Conservation (phyloP, 2,329 filamentous ascomycete genomes). For the Nothomitra cinnamomea region DNA sequence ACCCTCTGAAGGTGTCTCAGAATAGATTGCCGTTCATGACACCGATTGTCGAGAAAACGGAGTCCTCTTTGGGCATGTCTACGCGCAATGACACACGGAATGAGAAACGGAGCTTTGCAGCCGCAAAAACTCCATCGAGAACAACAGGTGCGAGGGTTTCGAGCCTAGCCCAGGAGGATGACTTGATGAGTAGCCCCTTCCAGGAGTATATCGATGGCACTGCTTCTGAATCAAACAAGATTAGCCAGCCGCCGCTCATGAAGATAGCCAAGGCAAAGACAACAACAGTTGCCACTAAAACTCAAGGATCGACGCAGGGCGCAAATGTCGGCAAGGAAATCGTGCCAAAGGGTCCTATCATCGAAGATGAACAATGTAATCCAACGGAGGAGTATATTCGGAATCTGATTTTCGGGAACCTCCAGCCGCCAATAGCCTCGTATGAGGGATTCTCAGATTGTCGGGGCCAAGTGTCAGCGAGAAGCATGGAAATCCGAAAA, state of each 20-base stretch:
- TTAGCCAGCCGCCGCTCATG: slow-evolving; percentile 32
- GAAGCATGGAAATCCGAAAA: slow-evolving; percentile 60
- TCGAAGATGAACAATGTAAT: slow-evolving; percentile 74
- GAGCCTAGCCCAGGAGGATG: slow-evolving; percentile 24
- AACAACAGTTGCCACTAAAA: slow-evolving; percentile 6
- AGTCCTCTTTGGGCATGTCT: slow-evolving; percentile 60
- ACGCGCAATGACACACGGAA: slow-evolving; percentile 29
- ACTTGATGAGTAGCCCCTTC: slow-evolving; percentile 54
- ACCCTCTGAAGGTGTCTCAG: slow-evolving; percentile 64
- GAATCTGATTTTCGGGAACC: slow-evolving; percentile 53
- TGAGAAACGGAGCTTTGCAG: slow-evolving; percentile 27
- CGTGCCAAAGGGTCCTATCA: slow-evolving; percentile 49
- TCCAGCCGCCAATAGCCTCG: slow-evolving; percentile 53
- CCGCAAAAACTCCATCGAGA: slow-evolving; percentile 66
- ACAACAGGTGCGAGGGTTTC: slow-evolving; percentile 22
- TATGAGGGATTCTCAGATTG: slow-evolving; percentile 73
- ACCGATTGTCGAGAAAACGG: slow-evolving; percentile 88
- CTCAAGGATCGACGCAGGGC: slow-evolving; percentile 15
- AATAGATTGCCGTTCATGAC: slow-evolving; percentile 97
- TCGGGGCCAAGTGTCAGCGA: slow-evolving; percentile 42
- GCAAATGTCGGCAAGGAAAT: slow-evolving; percentile 22
- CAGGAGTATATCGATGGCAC: slow-evolving; percentile 42
- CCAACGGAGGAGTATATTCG: slow-evolving; percentile 67
- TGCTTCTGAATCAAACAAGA: slow-evolving; percentile 24
- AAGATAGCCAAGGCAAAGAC: slow-evolving; percentile 11